Base-by-base conservation (phyloP, 163 green algal species). In the Scenedesmus sp. region DNA sequence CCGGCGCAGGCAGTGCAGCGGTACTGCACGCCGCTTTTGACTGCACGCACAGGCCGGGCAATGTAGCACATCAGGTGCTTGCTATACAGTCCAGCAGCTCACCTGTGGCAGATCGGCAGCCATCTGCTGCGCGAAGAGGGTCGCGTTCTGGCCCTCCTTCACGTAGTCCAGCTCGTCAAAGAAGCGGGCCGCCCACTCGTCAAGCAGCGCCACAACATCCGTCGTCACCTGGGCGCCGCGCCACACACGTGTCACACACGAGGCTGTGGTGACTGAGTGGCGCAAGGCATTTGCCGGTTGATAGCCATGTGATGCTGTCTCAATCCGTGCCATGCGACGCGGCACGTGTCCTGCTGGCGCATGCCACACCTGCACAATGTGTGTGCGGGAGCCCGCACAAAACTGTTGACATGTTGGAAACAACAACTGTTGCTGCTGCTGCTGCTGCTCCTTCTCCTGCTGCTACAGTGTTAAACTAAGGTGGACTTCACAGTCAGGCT, bases 151-250 rank as follows among this genome's bases (percentile, higher is more conserved):
- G 26, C 97, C 98, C 93, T 99, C 98, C 5, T 95, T 94, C 24
- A 98, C 94, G 86, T 99, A 99, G 92, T 99, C 98, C 59, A 99
- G 95, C 95, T 99, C 98, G 92, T 99, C 97, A 90, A 99, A 99
- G 93, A 99, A 99, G 53, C 98, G 95, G 13, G 93, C 95, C 18
- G 96, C 97, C 98, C 98, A 99, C 95, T 99, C 98, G 90, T 99
- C 98, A 68, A 99, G 96, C 85, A 99, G 89, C 0, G 94, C 98
- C 30, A 99, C 97, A 33, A 99, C 94, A 90, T 99, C 98, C 61
- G 97, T 98, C 24, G 91, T 96, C 49, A 98, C 92, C 87, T 96
- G n/a, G n/a, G n/a, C n/a, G n/a, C n/a, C n/a, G 92, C 15, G 13
- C 90, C 68, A 72, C 46, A 72, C 30, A 78, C n/a, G 78, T 42